phyloP scores from a whole-genome alignment of 2,329 filamentous ascomycete species.

The Sporothrix variecibatus region DNA sequence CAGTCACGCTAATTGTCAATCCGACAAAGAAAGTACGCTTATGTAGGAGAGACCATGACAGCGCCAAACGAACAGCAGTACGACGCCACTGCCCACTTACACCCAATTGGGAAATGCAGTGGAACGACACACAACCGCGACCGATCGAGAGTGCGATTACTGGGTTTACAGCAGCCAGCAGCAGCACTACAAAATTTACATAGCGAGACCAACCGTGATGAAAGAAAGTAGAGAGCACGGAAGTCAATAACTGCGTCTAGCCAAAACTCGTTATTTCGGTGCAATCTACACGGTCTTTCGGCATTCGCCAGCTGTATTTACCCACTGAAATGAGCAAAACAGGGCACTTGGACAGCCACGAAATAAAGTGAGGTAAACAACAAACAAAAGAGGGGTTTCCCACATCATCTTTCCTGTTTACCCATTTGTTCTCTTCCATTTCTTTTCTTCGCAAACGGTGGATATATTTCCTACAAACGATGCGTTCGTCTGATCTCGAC shows the following conservation, averaged over 20 bases:
- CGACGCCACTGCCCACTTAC: background rate
- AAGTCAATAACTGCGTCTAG: too few relatives aligned
- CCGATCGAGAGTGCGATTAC: too few relatives aligned
- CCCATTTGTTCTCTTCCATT: background rate
- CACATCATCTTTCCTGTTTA: background rate
- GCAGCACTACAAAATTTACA: too few relatives aligned
- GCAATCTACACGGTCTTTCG: background rate
- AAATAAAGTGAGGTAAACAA: background rate
- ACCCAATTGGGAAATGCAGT: slow-evolving; percentile 6
- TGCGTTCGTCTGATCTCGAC: background rate
- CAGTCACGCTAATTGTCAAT: background rate
- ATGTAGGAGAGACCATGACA: background rate
- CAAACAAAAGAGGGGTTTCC: background rate
- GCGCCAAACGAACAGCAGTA: background rate
- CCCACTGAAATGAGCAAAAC: background rate
- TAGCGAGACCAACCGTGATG: too few relatives aligned
- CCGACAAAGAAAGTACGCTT: background rate
- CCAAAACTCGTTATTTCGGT: background rate
- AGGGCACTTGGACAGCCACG: background rate
- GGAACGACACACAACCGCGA: background rate
- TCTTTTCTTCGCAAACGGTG: background rate
- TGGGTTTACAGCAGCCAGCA: too few relatives aligned
- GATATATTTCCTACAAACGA: background rate
- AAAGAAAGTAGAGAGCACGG: too few relatives aligned
- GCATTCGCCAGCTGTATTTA: background rate